Base-by-base conservation (phyloP, 73 alveolate species). In the Blepharisma stoltei region DNA sequence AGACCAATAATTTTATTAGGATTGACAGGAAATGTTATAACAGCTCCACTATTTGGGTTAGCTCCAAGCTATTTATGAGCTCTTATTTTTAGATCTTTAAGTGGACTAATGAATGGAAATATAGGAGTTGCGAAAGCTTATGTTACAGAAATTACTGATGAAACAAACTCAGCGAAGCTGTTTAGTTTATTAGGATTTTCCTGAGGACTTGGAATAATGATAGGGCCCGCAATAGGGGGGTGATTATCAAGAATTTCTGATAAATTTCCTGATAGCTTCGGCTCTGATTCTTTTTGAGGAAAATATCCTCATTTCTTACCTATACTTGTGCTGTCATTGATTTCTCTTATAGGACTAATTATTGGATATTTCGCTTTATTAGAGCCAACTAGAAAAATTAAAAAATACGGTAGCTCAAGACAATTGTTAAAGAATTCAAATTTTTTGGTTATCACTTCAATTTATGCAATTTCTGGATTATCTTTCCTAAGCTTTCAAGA, bases 281-380 rank as follows among this genome's bases (percentile, higher is more conserved):
- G 5, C 4, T 20, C 37, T 25, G 46, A 60, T 8, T 32, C 41
- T 32, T 60, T 60, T 25, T 60, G 14, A 8, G 46, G 23, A 14
- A 38, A 60, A 14, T 60, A 20, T 25, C 73, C 73, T 60, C 5
- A 60, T 25, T 60, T 60, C 46, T 38, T 60, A 9, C 73, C 73
- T 18, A n/a, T 14, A 4, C 37, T 25, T 14, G 0, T 32, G 46
- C 14, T n/a, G 2, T n/a, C 73, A 8, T 60, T 60, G 46, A 25
- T 60, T 9, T 20, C 73, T 38, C 45, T 60, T 1, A 14, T 60
- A 14, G 73, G 46, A 8, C 73, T 60, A 4, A 25, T 14, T 9
- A 60, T 60, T 9, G 41, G 41, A 32, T 32, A 32, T 32, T 32
- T 32, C 41, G 41, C 41, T 32, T 32, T 32, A 32, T 1, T 32